Evolutionary conservation across 768 basidiomycete species (phyloP).

Genomic region (Tricholoma sp.): DNA sequence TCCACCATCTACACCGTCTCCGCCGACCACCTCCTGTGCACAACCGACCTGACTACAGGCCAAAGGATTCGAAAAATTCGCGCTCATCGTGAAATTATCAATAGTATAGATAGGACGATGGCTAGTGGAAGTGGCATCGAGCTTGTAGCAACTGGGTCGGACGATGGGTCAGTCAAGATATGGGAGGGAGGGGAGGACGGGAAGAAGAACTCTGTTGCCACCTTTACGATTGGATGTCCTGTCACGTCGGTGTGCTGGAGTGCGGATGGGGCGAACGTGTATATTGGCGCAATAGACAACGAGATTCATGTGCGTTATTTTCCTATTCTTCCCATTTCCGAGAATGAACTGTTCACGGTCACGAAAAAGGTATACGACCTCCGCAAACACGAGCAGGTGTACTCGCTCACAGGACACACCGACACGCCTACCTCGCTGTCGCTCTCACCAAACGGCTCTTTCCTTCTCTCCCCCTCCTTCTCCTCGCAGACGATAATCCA

Average conservation of each 20-base stretch:
- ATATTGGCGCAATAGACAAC: constrained; percentile 92
- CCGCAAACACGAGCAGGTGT: constrained; percentile 77
- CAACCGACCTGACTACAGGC: constrained; percentile 81
- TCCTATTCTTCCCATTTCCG: constrained; percentile 4
- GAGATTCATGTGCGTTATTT: constrained; percentile 77
- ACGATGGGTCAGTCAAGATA: constrained; percentile 87
- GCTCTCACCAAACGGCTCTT: constrained; percentile 83
- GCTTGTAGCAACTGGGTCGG: constrained; percentile 81
- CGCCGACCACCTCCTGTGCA: constrained; percentile 80
- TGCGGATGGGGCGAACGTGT: constrained; percentile 83
- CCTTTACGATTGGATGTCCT: constrained; percentile 83
- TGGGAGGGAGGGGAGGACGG: constrained; percentile 88
- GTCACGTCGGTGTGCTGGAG: constrained; percentile 92
- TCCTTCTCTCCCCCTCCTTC: constrained; percentile 85
- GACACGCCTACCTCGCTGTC: constrained; percentile 94
- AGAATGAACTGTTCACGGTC: constrained; percentile 2
- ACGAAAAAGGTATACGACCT: constrained; percentile 78
- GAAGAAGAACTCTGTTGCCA: constrained; percentile 66
- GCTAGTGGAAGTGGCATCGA: constrained; percentile 82
- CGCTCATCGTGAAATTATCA: constrained; percentile 90
- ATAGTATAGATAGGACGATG: constrained; percentile 81
- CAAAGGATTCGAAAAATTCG: constrained; percentile 75
- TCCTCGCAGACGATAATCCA: constrained; percentile 88
- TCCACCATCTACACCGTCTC: constrained; percentile 76
- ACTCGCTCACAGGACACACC: constrained; percentile 75